These are phyloP conservation scores for Trichoderma parareesei DNA, from an alignment of 495 filamentous ascomycete species.

Conservation along the genomic window DNA sequence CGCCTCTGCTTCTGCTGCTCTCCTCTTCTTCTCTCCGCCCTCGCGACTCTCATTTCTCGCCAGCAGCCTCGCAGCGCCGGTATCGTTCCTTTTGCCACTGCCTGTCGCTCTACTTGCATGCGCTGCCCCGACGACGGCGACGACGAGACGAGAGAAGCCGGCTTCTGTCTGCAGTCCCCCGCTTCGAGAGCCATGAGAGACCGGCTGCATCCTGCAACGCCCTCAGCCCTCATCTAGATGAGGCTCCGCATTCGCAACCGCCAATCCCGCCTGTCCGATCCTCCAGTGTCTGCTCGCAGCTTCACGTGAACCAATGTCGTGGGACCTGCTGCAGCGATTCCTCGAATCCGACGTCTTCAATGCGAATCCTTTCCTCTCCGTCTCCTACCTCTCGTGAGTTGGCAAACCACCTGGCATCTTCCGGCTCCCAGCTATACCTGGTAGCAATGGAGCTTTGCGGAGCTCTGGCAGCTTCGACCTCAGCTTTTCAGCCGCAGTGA, in stretches of 20 bases:
- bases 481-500: not conserved
- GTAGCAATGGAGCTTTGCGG: conserved; percentile 12
- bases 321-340: conserved; percentile 56
- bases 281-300: not conserved
- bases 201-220: conserved; percentile 1
- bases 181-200: conserved; percentile 10
- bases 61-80: not conserved
- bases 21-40: not conserved
- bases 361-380: conserved; percentile 68
- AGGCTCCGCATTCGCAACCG: not conserved
- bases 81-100: not conserved
- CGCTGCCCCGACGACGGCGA: not conserved
- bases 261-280: not conserved
- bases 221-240: conserved; percentile 5
- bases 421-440: conserved; percentile 11
- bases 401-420: not conserved
- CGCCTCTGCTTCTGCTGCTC: not conserved
- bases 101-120: not conserved
- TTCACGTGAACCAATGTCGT: conserved; percentile 18
- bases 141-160: not conserved
- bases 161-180: not conserved
- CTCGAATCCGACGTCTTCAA: conserved; percentile 73
- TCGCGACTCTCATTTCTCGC: not conserved
- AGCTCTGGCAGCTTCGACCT: not conserved
- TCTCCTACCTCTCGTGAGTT: conserved; percentile 69